Evolutionary conservation across 805 yeast species (phyloP), one percentile per base, ranked within the genome.

Genomic region (Brettanomyces anomalus): DNA sequence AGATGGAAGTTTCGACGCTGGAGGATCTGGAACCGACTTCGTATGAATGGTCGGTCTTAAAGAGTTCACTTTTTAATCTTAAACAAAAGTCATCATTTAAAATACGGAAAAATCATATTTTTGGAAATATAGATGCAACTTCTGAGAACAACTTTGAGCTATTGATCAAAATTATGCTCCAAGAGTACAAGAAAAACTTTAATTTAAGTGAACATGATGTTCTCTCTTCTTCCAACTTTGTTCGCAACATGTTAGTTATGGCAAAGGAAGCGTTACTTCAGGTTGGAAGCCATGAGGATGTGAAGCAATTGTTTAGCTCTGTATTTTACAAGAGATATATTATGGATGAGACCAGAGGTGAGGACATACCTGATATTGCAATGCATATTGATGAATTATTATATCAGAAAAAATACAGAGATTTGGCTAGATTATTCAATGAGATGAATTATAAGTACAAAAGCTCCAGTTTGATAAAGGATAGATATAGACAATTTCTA

Each of bases 31-130:
- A 68, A 8, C 66, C 73, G 14, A 66, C 67, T 39, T 64, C 63
- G 19, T 68, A 66, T 4, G 70, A 68, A 26, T 66, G 78, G 58
- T 50, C 58, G 8, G 65, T 67, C 28, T 54, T 67, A 7, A 55
- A 68, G 5, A 42, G 49, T 3, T 47, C 54, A 10, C 64, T 76
- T n/a, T 58, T 61, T 33, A 49, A 53, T 24, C 30, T 36, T 1
- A 30, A 34, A 1, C 38, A 42, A 7, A 54, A 52, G 41, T 37
- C 60, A 5, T 55, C 53, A 36, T 36, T 57, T 7, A 54, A 56
- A 10, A 42, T 43, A 7, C 44, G 54, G 7, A 24, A 42, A 1
- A 52, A 54, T 32, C 47, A 49, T 26, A 42, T 54, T 21, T 46
- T 49, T 16, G 53, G 51, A 3, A 41, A 56, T 19, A 42, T 47